These are phyloP conservation scores for Candida labiduridarum DNA, from an alignment of 1,139 yeast genomes.

Conservation along the genomic window DNA sequence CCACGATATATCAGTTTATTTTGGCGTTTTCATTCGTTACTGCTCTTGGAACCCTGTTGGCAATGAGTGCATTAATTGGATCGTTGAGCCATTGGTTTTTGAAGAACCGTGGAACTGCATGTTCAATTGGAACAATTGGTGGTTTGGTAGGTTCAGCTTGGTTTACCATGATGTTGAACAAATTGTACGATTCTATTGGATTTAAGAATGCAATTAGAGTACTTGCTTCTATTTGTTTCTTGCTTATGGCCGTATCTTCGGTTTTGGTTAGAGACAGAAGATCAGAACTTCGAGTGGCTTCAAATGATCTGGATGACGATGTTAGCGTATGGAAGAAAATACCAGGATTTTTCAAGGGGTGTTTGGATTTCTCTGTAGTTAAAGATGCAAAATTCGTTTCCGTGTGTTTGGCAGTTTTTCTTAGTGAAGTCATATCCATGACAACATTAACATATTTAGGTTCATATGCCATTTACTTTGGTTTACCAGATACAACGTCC, in stretches of 20 bases:
- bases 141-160: conserved; percentile 65
- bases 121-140: conserved; percentile 61
- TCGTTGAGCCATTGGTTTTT: conserved; percentile 65
- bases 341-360: conserved; percentile 24
- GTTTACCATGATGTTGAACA: conserved; percentile 57
- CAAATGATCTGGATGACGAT: not conserved
- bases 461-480: conserved; percentile 50
- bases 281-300: conserved; percentile 8
- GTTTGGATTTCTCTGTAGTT: conserved; percentile 44
- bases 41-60: conserved; percentile 59
- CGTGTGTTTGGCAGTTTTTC: conserved; percentile 44
- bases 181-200: conserved; percentile 49
- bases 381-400: conserved; percentile 42
- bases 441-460: conserved; percentile 55
- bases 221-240: conserved; percentile 51
- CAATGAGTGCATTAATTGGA: conserved; percentile 62
- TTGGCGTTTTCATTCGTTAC: conserved; percentile 57
- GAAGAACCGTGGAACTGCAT: conserved; percentile 55
- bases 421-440: conserved; percentile 52
- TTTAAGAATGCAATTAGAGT: conserved; percentile 65
- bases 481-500: conserved; percentile 41
- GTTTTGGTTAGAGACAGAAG: conserved; percentile 48
- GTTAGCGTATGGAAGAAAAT: not conserved
- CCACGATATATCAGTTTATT: conserved; percentile 57
- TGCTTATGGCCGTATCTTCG: conserved; percentile 39